Conservation (phyloP, 805 yeast genomes). For the Pichia californica region DNA sequence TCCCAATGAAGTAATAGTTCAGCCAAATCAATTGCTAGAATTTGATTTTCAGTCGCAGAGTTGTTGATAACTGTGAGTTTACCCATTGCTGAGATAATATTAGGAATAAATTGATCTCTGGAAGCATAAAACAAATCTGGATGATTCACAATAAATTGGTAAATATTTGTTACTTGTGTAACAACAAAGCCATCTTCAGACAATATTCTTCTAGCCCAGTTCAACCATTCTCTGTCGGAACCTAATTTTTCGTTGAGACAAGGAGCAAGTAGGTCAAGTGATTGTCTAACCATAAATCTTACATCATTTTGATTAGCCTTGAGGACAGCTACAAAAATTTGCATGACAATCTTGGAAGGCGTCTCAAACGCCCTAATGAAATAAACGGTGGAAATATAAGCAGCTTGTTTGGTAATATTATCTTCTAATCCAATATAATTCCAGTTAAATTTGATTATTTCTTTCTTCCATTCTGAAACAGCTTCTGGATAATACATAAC, state of each 20-base stretch:
- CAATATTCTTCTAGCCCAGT: conserved; percentile 89
- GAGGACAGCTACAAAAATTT: conserved; percentile 83
- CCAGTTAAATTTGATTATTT: conserved; percentile 92
- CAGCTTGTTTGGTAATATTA: conserved; percentile 81
- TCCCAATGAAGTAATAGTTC: conserved; percentile 88
- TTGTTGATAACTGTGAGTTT: conserved; percentile 74
- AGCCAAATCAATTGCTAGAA: conserved; percentile 82
- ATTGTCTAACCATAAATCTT: conserved; percentile 74
- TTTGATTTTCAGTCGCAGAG: conserved; percentile 74
- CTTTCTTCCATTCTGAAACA: conserved; percentile 62
- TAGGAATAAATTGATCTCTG: conserved; percentile 83
- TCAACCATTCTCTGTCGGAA: conserved; percentile 66
- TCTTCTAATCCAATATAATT: conserved; percentile 86
- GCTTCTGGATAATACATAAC: conserved; percentile 59
- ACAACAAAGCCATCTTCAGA: conserved; percentile 87
- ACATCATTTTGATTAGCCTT: conserved; percentile 84
- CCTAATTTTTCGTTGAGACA: conserved; percentile 70
- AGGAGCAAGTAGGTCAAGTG: conserved; percentile 83
- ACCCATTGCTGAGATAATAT: conserved; percentile 88
- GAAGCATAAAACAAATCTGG: conserved; percentile 79
- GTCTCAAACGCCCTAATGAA: conserved; percentile 87
- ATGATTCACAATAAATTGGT: conserved; percentile 82
- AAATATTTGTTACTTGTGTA: conserved; percentile 78
- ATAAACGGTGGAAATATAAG: conserved; percentile 80
- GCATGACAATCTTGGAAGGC: conserved; percentile 81